Evolutionary conservation across 2,329 filamentous ascomycete genomes (phyloP).

Genomic region (Fusarium multiceps): DNA sequence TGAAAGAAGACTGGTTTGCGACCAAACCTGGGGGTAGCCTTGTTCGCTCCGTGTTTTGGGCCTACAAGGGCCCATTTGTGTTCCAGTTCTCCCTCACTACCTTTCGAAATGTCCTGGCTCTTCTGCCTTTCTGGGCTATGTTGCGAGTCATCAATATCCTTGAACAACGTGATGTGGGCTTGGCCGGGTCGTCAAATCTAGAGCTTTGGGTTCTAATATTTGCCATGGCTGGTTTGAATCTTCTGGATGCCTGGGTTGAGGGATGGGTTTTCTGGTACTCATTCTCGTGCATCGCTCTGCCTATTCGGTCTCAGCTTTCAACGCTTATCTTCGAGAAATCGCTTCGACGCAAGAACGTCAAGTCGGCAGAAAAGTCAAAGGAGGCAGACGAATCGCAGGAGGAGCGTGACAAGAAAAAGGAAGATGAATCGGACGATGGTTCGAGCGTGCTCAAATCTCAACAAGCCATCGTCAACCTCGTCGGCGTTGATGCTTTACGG

Average conservation of each 20-base stretch:
- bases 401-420: conserved; percentile 60
- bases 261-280: conserved; percentile 75
- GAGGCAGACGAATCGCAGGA: conserved; percentile 50
- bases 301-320: conserved; percentile 75
- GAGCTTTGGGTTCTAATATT: conserved; percentile 76
- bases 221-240: conserved; percentile 69
- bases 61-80: conserved; percentile 66
- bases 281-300: conserved; percentile 70
- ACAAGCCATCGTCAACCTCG: conserved; percentile 80
- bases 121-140: conserved; percentile 77
- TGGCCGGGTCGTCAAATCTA: conserved; percentile 54
- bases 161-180: conserved; percentile 63
- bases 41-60: conserved; percentile 68
- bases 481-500: conserved; percentile 79
- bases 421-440: conserved; percentile 59
- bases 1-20: conserved; percentile 61
- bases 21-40: conserved; percentile 62
- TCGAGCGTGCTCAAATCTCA: conserved; percentile 57
- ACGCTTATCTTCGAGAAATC: conserved; percentile 81
- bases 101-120: conserved; percentile 67
- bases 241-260: conserved; percentile 71
- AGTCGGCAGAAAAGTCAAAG: conserved; percentile 65
- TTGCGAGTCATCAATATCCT: conserved; percentile 73
- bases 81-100: conserved; percentile 70
- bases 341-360: conserved; percentile 80